Evolutionary conservation across 164 flowering plant species (phyloP), one percentile per base, ranked within the genome.

Genomic region (Liriodendron chinense): DNA sequence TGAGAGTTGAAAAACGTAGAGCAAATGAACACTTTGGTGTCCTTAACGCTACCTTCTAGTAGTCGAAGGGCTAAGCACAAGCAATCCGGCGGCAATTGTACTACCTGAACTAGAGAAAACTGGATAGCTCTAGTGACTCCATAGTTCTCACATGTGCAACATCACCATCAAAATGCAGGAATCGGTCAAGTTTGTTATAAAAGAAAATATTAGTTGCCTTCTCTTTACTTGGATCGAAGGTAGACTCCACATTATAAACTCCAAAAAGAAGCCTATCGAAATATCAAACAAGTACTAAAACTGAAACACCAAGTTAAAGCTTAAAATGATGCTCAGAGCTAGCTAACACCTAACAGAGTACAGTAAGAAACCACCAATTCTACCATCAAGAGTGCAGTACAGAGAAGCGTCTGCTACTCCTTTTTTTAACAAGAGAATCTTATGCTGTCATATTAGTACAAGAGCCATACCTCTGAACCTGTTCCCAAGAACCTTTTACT

Each of bases 391-490:
- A 21, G 3, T 16, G 24, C 43, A 26, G 34, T 63, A 64, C 25
- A 21, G 9, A 64, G 16, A 47, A 24, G n/a, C 62, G 10, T 13
- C 16, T 57, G 62, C 62, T 34, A 7, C 43, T n/a, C 43, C 43
- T 34, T 34, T 34, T 34, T 34, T 34, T 4, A 34, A 34, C 43
- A 34, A 34, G 43, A 34, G 43, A 34, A 61, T 7, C 16, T 61
- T 61, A 1, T 61, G 5, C 62, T n/a, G 22, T 23, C 66, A 64
- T 22, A 23, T 26, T 2, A 16, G 18, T 67, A 69, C 67, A 72
- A 62, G 61, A 71, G 59, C 9, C 73, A 49, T 85, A 92, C 99
- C 96, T 92, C 97, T 61, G 99, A 94, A 77, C 98, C 99, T 1
- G 85, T 86, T 72, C 89, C 97, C 20, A 74, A 50, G 82, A 96